Base-by-base conservation (phyloP, 106 monocot genomes). In the Apostasia shenzhenica region DNA sequence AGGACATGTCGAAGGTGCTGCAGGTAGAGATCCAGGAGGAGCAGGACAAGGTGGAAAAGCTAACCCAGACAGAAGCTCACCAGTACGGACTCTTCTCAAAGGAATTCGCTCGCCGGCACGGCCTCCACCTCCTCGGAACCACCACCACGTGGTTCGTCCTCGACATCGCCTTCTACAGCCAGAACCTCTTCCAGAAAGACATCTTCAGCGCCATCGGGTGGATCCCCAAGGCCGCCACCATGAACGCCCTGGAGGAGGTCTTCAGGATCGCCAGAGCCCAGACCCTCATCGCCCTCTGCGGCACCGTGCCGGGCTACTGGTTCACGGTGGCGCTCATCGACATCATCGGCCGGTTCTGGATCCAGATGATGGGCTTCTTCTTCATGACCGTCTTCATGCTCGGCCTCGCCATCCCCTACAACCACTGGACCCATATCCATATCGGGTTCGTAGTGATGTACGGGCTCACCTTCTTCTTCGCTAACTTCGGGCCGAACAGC, bases 1-100 rank as follows among this genome's bases (percentile, higher is more conserved):
- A 81, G 42, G 91, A 91, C 79, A 91, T 91, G 91, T 86, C 86
- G 7, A 89, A 78, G 69, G 85, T 89, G 42, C 72, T 89, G 1
- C 76, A 89, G n/a, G 72, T 82, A 1, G 77, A 86, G 50, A 59
- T 71, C 4, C 4, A 57, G 57, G n/a, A 57, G 3, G 51, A 67
- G 40, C 6, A 67, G 53, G 67, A 67, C 5, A 67, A 67, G 39
- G 53, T 41, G 1, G 53, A 52, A 3, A 49, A 56, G 13, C 4
- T 53, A 43, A 8, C 8, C 50, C 50, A 5, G 6, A 50, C 2
- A 14, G 2, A 54, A 11, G 13, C 42, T 1, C 54, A 69, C 69
- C 10, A 8, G 40, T 70, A 57, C 47, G 70, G 70, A 11, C 58
- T 70, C 46, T 58, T 70, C 56, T 70, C 41, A 41, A 64, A 2